Evolutionary conservation across 768 basidiomycete species (phyloP).

Genomic region (Lactifluus piperatus): DNA sequence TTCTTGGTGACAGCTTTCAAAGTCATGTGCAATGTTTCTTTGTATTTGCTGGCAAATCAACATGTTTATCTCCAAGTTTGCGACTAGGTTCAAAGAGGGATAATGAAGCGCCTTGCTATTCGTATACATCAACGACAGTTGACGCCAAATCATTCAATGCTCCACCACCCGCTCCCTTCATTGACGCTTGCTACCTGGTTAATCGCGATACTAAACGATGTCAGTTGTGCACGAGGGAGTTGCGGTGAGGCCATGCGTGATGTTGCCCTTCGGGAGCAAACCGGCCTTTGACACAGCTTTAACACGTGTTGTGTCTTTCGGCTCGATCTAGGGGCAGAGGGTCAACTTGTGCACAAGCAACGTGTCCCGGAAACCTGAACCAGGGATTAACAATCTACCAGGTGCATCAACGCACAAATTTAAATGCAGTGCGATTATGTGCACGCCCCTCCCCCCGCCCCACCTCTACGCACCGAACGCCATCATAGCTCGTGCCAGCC

Average conservation of each 20-base stretch:
- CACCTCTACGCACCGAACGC: too few relatives aligned
- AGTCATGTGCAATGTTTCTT: constrained; percentile 3
- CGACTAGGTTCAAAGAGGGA: constrained; percentile 15
- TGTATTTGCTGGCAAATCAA: constrained; percentile 14
- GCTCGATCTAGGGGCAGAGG: constrained; percentile 14
- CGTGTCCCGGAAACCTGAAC: constrained; percentile 6
- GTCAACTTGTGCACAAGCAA: neutral
- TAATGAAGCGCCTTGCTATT: neutral
- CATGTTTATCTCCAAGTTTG: neutral
- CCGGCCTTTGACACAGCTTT: constrained; percentile 10
- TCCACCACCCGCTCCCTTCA: neutral
- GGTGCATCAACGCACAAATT: neutral
- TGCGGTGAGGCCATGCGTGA: constrained; percentile 9
- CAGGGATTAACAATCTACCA: neutral
- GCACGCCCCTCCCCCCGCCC: neutral
- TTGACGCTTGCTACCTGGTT: neutral
- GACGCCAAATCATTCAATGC: constrained; percentile 1
- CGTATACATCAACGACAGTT: neutral
- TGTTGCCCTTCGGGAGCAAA: constrained; percentile 14
- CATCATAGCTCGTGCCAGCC: neutral
- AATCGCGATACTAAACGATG: constrained; percentile 3
- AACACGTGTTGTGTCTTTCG: constrained; percentile 4
- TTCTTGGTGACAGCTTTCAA: constrained; percentile 13
- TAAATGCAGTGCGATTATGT: neutral
- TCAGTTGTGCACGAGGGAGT: neutral